Conservation (phyloP, 495 filamentous ascomycete species). For the Amorphotheca resinae region DNA sequence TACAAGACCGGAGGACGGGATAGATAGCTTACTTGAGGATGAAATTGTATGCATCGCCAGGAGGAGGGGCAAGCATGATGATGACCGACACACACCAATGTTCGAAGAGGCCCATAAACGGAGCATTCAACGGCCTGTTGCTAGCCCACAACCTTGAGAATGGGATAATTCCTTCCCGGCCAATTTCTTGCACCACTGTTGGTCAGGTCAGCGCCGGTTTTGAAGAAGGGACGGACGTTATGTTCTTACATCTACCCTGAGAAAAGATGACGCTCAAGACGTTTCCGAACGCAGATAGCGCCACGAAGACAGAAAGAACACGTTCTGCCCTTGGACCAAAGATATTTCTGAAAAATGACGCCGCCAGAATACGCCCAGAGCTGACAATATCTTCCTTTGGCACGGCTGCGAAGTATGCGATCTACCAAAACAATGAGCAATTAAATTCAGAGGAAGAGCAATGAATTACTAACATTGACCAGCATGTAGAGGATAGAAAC, state of each 20-base stretch:
- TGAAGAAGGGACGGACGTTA: not conserved
- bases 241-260: slow-evolving; percentile 40
- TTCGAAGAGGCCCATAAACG: slow-evolving; percentile 47
- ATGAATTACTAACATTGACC: slow-evolving; percentile 37
- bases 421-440: slow-evolving; percentile 1
- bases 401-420: slow-evolving; percentile 58
- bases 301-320: slow-evolving; percentile 57
- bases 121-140: slow-evolving; percentile 51
- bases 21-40: slow-evolving; percentile 38
- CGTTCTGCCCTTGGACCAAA: slow-evolving; percentile 46
- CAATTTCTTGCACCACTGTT: slow-evolving; percentile 48
- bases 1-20: slow-evolving; percentile 13
- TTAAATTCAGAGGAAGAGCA: not conserved
- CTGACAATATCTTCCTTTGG: slow-evolving; percentile 48
- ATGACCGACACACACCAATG: slow-evolving; percentile 48
- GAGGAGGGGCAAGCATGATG: slow-evolving; percentile 49
- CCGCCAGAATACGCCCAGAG: slow-evolving; percentile 48
- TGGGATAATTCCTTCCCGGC: slow-evolving; percentile 51
- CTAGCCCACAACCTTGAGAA: slow-evolving; percentile 50
- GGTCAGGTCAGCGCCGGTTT: not conserved
- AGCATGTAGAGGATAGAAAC: slow-evolving; percentile 56
- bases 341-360: slow-evolving; percentile 53
- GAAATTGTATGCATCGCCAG: slow-evolving; percentile 54
- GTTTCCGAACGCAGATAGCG: slow-evolving; percentile 60
- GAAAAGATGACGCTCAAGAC: slow-evolving; percentile 59